A percentile compares a stretch with the other conserved stretches of the same genome.
Evolutionary conservation across 306 rosid genomes (phyloP).

Genomic region (Alnus rubra): DNA sequence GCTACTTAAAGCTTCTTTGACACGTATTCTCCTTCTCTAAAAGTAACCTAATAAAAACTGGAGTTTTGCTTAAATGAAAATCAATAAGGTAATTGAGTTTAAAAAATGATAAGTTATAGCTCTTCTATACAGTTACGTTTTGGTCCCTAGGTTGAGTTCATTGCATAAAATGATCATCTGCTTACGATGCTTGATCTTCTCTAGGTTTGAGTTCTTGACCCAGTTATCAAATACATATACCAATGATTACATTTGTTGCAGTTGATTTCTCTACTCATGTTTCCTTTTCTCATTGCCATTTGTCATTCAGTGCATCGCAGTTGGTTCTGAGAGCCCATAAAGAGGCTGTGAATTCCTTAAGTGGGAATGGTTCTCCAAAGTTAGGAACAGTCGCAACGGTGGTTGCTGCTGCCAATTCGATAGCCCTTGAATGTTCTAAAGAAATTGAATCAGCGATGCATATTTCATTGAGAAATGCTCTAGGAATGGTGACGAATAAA

Average conservation of each 20-base stretch:
- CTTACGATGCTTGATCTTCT: neutral
- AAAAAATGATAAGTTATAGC: neutral
- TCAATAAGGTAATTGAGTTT: neutral
- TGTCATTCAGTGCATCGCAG: constrained; percentile 74
- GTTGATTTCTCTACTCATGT: constrained; percentile 24
- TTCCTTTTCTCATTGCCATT: constrained; percentile 1
- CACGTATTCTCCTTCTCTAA: neutral
- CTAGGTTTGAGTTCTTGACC: neutral
- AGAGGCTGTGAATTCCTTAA: constrained; percentile 95
- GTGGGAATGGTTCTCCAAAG: constrained; percentile 90
- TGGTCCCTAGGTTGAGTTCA: neutral
- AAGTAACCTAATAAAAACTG: neutral
- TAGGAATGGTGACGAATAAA: constrained; percentile 76
- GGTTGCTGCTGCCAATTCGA: constrained; percentile 96
- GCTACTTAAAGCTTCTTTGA: neutral
- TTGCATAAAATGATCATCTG: neutral
- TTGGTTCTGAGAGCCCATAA: constrained; percentile 96
- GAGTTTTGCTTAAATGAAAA: neutral
- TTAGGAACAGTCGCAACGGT: constrained; percentile 96
- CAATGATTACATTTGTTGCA: constrained; percentile 10
- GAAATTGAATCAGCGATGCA: constrained; percentile 99
- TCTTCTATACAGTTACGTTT: neutral
- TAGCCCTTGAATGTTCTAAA: constrained; percentile 88
- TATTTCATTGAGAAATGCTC: constrained; percentile 86
- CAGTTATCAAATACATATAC: neutral